A percentile compares a stretch with the other conserved stretches of the same genome.
Conservation (phyloP, 495 filamentous ascomycete species). For the Trichoderma orchidacearum region DNA sequence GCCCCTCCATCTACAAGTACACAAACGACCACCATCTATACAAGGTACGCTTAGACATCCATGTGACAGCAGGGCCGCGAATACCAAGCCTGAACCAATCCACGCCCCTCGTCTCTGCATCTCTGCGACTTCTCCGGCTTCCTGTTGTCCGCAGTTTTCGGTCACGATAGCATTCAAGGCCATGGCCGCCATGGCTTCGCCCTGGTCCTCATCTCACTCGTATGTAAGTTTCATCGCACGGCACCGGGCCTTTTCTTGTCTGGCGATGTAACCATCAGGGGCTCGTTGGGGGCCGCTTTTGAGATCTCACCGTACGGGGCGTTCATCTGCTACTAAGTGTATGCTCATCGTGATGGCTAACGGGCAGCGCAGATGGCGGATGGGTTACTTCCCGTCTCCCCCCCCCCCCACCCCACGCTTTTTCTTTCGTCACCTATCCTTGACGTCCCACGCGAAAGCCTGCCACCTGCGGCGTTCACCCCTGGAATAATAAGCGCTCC, state of each 20-base stretch:
- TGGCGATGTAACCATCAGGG: constrained; percentile 1
- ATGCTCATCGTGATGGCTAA: not conserved
- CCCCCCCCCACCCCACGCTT: not conserved
- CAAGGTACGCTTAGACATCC: not conserved
- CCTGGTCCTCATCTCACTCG: not conserved
- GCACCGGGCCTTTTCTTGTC: not conserved
- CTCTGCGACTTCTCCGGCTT: too few species aligned
- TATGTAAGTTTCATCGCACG: not conserved
- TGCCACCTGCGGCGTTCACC: not conserved
- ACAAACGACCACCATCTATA: not conserved
- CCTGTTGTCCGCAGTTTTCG: too few species aligned
- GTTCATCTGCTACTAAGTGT: too few species aligned
- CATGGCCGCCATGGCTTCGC: too few species aligned
- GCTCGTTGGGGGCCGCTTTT: not conserved
- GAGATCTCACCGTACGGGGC: not conserved
- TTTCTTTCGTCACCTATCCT: not conserved
- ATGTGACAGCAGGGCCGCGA: not conserved
- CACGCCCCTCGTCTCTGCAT: not conserved
- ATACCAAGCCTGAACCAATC: not conserved
- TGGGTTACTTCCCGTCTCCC: not conserved
- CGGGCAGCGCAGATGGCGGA: not conserved
- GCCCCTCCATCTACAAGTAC: too few species aligned
- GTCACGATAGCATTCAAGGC: too few species aligned
- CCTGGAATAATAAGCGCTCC: not conserved
- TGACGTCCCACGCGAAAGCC: not conserved